These are phyloP conservation scores for Fusarium cicatricum DNA, from an alignment of 2,329 filamentous ascomycete genomes.

Conservation along the genomic window DNA sequence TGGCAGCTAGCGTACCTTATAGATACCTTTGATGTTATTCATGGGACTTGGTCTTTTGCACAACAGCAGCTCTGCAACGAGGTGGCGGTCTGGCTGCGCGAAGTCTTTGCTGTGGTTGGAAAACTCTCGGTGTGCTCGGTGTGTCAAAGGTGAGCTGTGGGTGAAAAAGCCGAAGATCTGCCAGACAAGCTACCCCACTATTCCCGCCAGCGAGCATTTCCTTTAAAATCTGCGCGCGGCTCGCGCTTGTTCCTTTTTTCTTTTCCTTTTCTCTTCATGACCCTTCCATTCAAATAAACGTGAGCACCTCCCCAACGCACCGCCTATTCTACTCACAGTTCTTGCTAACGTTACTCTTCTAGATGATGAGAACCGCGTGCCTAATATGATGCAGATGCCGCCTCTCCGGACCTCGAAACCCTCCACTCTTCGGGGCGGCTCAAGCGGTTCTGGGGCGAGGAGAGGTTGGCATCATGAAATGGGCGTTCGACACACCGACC, in stretches of 20 bases:
- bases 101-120: too few relatives aligned
- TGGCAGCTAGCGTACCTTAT: too few relatives aligned
- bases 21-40: too few relatives aligned
- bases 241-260: slow-evolving; percentile 43
- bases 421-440: slow-evolving; percentile 79
- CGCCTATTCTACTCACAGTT: neutral
- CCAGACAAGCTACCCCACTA: slow-evolving; percentile 37
- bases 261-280: slow-evolving; percentile 71
- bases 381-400: slow-evolving; percentile 81
- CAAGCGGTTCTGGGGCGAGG: slow-evolving; percentile 81
- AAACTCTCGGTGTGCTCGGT: too few relatives aligned
- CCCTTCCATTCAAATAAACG: slow-evolving; percentile 99
- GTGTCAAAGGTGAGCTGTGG: neutral
- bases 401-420: slow-evolving; percentile 74
- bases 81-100: too few relatives aligned
- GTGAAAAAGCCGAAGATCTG: slow-evolving; percentile 41
- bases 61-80: too few relatives aligned
- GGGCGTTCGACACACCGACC: slow-evolving; percentile 98
- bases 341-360: slow-evolving; percentile 45
- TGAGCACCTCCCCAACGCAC: slow-evolving; percentile 62
- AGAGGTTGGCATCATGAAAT: slow-evolving; percentile 83
- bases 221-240: slow-evolving; percentile 49
- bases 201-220: slow-evolving; percentile 26
- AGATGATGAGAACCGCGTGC: slow-evolving; percentile 99
- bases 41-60: too few relatives aligned